Conservation (phyloP, 192 early-diverging fungal species). For the Funneliformis mosseae region DNA sequence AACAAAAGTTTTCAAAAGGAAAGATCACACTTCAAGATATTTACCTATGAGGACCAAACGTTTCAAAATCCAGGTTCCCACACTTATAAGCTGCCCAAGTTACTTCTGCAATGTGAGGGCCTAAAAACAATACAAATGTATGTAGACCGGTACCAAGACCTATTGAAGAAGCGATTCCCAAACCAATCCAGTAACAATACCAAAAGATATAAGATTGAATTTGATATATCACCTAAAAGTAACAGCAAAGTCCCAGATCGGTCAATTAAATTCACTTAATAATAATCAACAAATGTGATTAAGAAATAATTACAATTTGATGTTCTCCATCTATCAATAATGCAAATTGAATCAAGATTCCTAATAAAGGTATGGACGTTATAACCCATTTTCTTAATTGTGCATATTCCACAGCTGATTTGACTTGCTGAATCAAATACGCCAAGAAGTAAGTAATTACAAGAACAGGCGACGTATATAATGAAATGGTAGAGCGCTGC, state of each 20-base stretch:
- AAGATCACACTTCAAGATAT: neutral
- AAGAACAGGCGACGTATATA: conserved; percentile 52
- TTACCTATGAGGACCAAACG: conserved; percentile 67
- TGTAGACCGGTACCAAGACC: conserved; percentile 94
- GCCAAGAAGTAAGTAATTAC: conserved; percentile 52
- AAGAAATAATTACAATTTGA: conserved; percentile 50
- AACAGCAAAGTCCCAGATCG: neutral
- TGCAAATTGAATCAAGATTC: conserved; percentile 39
- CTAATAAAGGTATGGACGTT: conserved; percentile 38
- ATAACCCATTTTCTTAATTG: conserved; percentile 43
- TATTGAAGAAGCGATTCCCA: conserved; percentile 89
- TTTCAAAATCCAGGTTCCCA: conserved; percentile 70
- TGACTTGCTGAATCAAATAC: conserved; percentile 46
- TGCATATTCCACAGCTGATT: conserved; percentile 43
- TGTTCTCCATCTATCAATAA: conserved; percentile 63
- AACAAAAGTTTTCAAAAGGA: neutral
- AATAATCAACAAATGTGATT: conserved; percentile 2
- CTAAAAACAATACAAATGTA: conserved; percentile 93
- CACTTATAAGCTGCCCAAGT: conserved; percentile 88
- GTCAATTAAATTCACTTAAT: neutral
- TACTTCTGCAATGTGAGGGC: conserved; percentile 89
- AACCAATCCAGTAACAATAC: conserved; percentile 87
- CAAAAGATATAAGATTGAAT: conserved; percentile 70
- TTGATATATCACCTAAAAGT: conserved; percentile 40
- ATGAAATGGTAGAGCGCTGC: conserved; percentile 46